Evolutionary conservation across 495 filamentous ascomycete species (phyloP).

Genomic region (Podospora comata): DNA sequence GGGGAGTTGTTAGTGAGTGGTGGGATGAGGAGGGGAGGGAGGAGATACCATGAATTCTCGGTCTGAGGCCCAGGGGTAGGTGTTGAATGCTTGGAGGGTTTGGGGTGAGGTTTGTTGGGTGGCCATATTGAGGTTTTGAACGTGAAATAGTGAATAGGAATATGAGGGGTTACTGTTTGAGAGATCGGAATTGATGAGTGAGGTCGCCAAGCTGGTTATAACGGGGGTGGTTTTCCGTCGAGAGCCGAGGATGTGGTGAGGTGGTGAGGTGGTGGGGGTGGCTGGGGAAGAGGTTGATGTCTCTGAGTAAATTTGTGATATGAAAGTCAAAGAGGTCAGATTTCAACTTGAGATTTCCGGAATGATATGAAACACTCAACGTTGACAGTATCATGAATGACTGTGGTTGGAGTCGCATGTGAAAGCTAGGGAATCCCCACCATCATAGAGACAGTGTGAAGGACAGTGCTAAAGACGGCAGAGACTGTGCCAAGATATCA

Average conservation of each 20-base stretch:
- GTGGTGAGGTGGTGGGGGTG: background rate
- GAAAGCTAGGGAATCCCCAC: slow-evolving; percentile 4
- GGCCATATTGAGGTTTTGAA: background rate
- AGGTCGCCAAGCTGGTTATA: background rate
- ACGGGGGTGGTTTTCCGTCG: background rate
- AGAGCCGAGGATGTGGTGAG: background rate
- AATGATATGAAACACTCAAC: background rate
- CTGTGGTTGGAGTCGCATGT: slow-evolving; percentile 8
- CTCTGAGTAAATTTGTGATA: background rate
- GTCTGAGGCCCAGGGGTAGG: slow-evolving; percentile 27
- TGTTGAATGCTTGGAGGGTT: slow-evolving; percentile 22
- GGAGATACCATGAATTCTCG: slow-evolving; percentile 8
- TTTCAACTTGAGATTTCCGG: background rate
- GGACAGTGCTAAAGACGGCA: background rate
- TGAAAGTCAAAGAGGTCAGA: background rate
- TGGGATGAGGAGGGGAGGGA: slow-evolving; percentile 1
- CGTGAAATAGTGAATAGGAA: background rate
- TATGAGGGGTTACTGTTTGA: background rate
- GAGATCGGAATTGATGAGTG: background rate
- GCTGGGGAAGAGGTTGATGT: background rate
- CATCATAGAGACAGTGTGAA: background rate
- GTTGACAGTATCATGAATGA: background rate
- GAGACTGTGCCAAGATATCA: background rate
- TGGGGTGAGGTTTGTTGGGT: slow-evolving; percentile 1
- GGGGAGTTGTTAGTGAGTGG: slow-evolving; percentile 4